These are phyloP conservation scores for Strobilomyces dryophilus DNA, from an alignment of 768 basidiomycete species.

Conservation along the genomic window DNA sequence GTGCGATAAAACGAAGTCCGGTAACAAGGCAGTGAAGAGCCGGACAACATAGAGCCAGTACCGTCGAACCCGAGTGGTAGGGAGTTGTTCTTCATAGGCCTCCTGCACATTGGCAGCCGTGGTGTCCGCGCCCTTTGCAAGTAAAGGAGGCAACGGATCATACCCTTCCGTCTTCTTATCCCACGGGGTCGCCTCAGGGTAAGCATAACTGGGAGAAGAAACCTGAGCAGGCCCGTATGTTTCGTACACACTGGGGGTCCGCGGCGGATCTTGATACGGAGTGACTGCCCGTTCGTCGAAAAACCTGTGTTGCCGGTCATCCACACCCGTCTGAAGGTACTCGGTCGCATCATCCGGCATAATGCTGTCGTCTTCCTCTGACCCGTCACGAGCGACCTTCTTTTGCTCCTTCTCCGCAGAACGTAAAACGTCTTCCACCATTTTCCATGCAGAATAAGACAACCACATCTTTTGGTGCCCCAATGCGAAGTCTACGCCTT, in stretches of 20 bases:
- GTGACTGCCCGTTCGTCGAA: slow-evolving; percentile 29
- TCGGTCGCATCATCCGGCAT: slow-evolving; percentile 38
- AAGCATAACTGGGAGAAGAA: slow-evolving; percentile 23
- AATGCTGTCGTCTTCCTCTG: slow-evolving; percentile 46
- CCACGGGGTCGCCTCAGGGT: slow-evolving; percentile 38
- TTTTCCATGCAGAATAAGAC: slow-evolving; percentile 54
- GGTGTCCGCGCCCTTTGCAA: slow-evolving; percentile 36
- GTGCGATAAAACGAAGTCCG: slow-evolving; percentile 43
- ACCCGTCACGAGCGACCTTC: slow-evolving; percentile 37
- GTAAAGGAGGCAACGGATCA: slow-evolving; percentile 26
- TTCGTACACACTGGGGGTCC: slow-evolving; percentile 27
- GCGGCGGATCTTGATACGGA: slow-evolving; percentile 29
- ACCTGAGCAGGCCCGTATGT: slow-evolving; percentile 20
- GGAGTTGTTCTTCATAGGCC: slow-evolving; percentile 49
- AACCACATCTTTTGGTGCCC: slow-evolving; percentile 56
- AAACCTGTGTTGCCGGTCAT: slow-evolving; percentile 30
- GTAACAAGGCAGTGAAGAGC: slow-evolving; percentile 53
- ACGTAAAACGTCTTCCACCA: slow-evolving; percentile 53
- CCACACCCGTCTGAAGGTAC: slow-evolving; percentile 31
- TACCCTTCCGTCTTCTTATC: slow-evolving; percentile 39
- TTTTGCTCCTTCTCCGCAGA: slow-evolving; percentile 47
- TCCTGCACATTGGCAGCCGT: slow-evolving; percentile 42
- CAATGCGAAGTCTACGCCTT: slow-evolving; percentile 50
- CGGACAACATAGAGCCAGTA: slow-evolving; percentile 59
- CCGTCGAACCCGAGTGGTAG: slow-evolving; percentile 50